These are phyloP conservation scores for Dorcoceras hygrometricum DNA, from an alignment of 257 asterid genomes.

Conservation along the genomic window DNA sequence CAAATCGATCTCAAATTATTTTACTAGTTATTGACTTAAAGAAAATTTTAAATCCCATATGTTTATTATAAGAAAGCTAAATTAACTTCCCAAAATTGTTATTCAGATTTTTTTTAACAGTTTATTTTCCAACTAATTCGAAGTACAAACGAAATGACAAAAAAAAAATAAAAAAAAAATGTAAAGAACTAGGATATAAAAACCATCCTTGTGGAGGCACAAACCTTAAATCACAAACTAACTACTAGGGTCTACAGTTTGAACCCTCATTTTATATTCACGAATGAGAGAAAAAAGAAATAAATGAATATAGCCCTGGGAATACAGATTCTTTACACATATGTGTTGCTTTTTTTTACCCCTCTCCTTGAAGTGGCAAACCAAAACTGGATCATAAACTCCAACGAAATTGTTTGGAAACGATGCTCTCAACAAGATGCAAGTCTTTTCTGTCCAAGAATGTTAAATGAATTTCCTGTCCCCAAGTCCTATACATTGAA, in stretches of 20 bases:
- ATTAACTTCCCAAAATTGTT: no score
- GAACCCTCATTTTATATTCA: background rate
- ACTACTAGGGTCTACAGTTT: background rate
- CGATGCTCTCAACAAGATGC: conserved; percentile 1
- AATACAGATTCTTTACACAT: conserved; percentile 13
- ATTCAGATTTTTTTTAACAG: no score
- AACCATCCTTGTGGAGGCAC: background rate
- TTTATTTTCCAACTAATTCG: no score
- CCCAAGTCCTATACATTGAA: conserved; percentile 22
- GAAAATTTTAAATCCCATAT: no score
- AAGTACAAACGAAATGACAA: no score
- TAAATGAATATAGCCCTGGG: conserved; percentile 18
- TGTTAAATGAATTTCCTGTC: conserved; percentile 19
- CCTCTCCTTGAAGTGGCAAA: background rate
- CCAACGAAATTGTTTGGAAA: conserved; percentile 23
- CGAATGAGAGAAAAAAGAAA: background rate
- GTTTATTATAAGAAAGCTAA: no score
- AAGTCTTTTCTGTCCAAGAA: conserved; percentile 7
- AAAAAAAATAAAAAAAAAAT: no score
- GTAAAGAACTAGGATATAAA: background rate
- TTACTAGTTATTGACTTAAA: no score
- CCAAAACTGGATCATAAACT: conserved; percentile 16
- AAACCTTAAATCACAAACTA: background rate
- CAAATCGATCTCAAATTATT: no score
- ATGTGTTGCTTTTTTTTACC: conserved; percentile 12